A percentile compares a stretch with the other conserved stretches of the same genome.
Evolutionary conservation across 176 grass and related monocot genomes (phyloP).

Genomic region (Aegilops speltoides): DNA sequence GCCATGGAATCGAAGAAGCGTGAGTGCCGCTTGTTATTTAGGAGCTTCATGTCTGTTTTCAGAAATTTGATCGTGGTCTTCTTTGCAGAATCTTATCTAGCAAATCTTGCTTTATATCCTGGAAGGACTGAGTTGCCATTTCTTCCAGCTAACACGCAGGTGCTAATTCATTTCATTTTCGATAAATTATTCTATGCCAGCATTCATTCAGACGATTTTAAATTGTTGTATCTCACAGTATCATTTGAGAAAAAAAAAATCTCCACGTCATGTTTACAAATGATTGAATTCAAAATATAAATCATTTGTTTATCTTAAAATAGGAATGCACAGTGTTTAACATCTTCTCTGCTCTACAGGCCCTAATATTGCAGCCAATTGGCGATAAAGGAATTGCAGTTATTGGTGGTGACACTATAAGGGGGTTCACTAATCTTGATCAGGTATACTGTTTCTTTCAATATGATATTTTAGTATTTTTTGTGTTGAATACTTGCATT

Average conservation of each 20-base stretch:
- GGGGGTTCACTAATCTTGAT: slow-evolving; percentile 79
- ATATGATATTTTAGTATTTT: background rate
- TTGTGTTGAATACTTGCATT: background rate
- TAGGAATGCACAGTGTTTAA: background rate
- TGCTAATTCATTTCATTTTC: slow-evolving; percentile 28
- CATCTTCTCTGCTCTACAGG: slow-evolving; percentile 28
- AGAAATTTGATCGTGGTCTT: slow-evolving; percentile 6
- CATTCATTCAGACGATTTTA: background rate
- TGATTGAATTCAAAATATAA: background rate
- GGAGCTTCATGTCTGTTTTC: background rate
- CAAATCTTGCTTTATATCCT: slow-evolving; percentile 86
- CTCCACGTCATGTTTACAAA: background rate
- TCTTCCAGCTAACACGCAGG: slow-evolving; percentile 85
- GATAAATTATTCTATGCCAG: slow-evolving; percentile 1
- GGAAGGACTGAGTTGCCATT: slow-evolving; percentile 76
- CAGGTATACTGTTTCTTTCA: slow-evolving; percentile 44
- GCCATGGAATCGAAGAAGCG: slow-evolving; percentile 77
- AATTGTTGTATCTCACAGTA: background rate
- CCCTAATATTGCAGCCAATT: slow-evolving; percentile 82
- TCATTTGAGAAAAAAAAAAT: background rate
- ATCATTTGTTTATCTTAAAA: background rate
- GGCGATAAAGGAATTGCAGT: slow-evolving; percentile 74
- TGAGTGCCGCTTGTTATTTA: slow-evolving; percentile 36
- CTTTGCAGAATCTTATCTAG: slow-evolving; percentile 84
- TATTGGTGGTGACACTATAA: slow-evolving; percentile 84